Evolutionary conservation across 345 rosid species (phyloP).

Genomic region (Microthlaspi erraticum): DNA sequence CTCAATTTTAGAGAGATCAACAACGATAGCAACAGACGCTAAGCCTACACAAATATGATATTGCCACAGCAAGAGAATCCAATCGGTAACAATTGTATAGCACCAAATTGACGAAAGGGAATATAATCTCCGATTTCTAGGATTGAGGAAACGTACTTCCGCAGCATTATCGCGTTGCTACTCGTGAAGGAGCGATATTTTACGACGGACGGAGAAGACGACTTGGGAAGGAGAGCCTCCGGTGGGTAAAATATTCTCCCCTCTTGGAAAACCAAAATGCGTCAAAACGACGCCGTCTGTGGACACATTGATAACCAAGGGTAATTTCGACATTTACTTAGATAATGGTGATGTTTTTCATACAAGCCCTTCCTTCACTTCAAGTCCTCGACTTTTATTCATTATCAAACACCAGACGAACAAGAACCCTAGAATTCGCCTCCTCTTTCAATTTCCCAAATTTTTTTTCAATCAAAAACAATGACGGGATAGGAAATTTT

Average conservation of each 20-base stretch:
- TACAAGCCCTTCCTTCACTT: constrained; percentile 14
- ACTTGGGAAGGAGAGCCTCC: constrained; percentile 1
- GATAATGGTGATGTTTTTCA: constrained; percentile 23
- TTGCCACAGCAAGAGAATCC: constrained; percentile 27
- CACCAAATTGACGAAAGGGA: not conserved
- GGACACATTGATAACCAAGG: not conserved
- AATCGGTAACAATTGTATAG: not conserved
- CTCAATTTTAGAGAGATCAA: constrained; percentile 16
- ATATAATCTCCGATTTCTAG: not conserved
- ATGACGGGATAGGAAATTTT: constrained; percentile 3
- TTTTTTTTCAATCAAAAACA: not conserved
- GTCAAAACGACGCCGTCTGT: constrained; percentile 30
- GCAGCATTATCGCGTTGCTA: constrained; percentile 41
- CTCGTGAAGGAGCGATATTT: not conserved
- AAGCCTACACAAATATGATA: constrained; percentile 12
- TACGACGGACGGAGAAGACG: constrained; percentile 29
- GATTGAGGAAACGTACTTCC: constrained; percentile 39
- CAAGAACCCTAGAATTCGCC: constrained; percentile 51
- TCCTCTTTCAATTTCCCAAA: constrained; percentile 29
- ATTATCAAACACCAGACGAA: constrained; percentile 34
- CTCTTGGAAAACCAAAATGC: not conserved
- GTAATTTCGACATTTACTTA: constrained; percentile 36
- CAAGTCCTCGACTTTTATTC: constrained; percentile 16
- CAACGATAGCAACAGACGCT: not conserved
- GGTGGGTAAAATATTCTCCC: constrained; percentile 11